Conservation (phyloP, 2,329 filamentous ascomycete species). For the Neofusicoccum umdonicola region DNA sequence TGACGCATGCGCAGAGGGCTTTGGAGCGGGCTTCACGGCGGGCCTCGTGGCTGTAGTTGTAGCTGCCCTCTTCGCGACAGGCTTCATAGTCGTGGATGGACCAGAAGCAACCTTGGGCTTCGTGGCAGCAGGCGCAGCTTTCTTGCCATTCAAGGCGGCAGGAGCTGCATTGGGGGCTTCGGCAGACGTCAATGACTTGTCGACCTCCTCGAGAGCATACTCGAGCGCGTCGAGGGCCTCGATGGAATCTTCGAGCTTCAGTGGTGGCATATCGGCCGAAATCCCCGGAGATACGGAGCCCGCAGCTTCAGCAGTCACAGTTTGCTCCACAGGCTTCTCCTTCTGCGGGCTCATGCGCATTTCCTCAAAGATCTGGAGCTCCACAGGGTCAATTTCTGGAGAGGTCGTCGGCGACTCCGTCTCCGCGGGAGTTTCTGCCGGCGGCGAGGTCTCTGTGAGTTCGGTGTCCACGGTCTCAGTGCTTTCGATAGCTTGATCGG, state of each 20-base stretch:
- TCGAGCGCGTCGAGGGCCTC: constrained; percentile 52
- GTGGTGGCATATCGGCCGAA: constrained; percentile 29
- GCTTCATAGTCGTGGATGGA: neutral
- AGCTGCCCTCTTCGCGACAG: neutral
- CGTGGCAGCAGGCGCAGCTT: neutral
- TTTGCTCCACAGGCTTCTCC: constrained; percentile 21
- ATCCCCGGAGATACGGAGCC: neutral
- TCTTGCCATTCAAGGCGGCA: constrained; percentile 28
- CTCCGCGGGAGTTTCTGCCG: neutral
- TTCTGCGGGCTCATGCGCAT: neutral
- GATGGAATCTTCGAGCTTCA: constrained; percentile 47
- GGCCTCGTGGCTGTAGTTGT: neutral
- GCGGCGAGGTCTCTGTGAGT: neutral
- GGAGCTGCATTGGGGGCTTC: constrained; percentile 19
- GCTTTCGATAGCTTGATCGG: neutral
- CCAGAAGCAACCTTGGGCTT: neutral
- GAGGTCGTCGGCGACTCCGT: neutral
- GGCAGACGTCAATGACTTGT: constrained; percentile 37
- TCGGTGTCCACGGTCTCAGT: neutral
- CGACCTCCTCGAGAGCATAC: constrained; percentile 50
- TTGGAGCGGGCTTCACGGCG: neutral
- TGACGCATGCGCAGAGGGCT: neutral
- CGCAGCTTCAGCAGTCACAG: neutral
- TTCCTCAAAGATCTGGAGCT: constrained; percentile 2
- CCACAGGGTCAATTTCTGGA: neutral